Conservation (phyloP, 176 grass and related monocot genomes). For the Oryza longistaminata region DNA sequence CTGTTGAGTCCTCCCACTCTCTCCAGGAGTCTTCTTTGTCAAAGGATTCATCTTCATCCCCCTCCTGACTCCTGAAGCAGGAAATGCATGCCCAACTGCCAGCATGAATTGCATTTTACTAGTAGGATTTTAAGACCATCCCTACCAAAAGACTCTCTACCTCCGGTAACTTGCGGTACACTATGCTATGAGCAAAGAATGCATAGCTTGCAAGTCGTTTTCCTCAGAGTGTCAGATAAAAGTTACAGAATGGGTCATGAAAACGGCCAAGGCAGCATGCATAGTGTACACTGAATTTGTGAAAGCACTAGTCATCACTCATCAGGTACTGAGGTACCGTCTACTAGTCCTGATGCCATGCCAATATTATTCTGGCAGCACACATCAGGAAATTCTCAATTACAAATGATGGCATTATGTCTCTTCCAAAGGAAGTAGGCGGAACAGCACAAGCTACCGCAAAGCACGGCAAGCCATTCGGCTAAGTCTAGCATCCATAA, state of each 20-base stretch:
- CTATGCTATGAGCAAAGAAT: background rate
- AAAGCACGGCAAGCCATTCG: constrained; percentile 61
- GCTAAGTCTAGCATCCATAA: constrained; percentile 57
- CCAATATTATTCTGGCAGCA: background rate
- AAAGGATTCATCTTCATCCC: background rate
- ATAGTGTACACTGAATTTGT: background rate
- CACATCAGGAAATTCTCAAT: background rate
- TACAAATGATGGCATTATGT: constrained; percentile 35
- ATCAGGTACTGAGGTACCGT: background rate
- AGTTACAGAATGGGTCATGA: background rate
- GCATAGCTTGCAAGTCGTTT: background rate
- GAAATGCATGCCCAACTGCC: constrained; percentile 22
- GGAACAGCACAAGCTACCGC: constrained; percentile 56
- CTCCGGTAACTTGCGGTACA: background rate
- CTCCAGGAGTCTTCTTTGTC: background rate
- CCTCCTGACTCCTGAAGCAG: background rate
- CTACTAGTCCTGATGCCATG: background rate
- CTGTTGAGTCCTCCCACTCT: background rate
- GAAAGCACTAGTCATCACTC: background rate
- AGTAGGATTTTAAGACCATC: background rate
- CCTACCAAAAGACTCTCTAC: background rate
- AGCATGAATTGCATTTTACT: background rate
- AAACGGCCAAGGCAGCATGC: no score
- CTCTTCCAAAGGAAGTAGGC: constrained; percentile 78
- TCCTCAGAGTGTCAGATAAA: background rate